Percentiles rank a stretch among this genome's conserved stretches.
Evolutionary conservation across 306 rosid species (phyloP).

Genomic region (Sophora flavescens): DNA sequence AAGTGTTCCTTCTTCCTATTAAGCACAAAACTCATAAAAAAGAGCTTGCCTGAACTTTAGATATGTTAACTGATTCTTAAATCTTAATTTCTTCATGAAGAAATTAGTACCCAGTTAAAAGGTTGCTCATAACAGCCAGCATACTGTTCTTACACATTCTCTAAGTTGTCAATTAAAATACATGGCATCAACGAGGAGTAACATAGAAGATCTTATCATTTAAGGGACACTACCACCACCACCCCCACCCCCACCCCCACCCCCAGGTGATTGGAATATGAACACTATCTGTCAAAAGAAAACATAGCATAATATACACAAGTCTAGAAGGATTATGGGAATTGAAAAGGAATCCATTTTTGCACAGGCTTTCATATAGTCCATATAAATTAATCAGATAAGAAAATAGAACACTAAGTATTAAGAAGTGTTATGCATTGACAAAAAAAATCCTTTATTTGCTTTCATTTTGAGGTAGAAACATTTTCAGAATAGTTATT

Average conservation of each 20-base stretch:
- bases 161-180: conserved; percentile 6
- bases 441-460: conserved; percentile 2
- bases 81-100: background rate
- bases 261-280: background rate
- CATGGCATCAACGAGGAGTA: background rate
- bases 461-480: background rate
- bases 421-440: background rate
- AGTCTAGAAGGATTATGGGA: background rate
- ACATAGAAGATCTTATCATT: conserved; percentile 1
- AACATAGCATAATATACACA: background rate
- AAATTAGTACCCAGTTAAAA: conserved; percentile 1
- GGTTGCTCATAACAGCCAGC: background rate
- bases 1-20: conserved; percentile 29
- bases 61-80: background rate
- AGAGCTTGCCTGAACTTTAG: background rate
- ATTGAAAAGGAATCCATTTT: conserved; percentile 19
- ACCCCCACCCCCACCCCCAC: no score
- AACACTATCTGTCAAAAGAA: background rate
- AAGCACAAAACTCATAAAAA: background rate
- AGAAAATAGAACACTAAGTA: background rate
- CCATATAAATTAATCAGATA: background rate
- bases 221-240: conserved; percentile 1
- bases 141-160: background rate
- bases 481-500: background rate
- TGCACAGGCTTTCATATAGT: conserved; percentile 1